Base-by-base conservation (phyloP, 2,329 filamentous ascomycete species). In the Albophoma yamanashiensis region DNA sequence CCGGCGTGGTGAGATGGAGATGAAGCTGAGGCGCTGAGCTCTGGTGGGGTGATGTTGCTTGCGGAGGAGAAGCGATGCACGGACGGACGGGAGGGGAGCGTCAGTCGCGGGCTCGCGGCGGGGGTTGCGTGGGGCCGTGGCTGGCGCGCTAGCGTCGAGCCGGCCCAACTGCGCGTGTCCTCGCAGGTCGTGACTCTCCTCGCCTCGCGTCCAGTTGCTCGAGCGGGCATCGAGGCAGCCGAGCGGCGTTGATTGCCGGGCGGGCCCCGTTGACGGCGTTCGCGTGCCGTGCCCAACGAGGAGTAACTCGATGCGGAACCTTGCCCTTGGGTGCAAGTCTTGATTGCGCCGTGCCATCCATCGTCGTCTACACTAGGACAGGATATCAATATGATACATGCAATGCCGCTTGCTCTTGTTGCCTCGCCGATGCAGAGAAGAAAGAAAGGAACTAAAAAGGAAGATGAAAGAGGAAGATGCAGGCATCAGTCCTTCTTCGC, bases 401-500 rank as follows among this genome's bases (percentile, higher is more conserved):
- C 27, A 20, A 5, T 17, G 34, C 20, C 22, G 56, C 56, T 43
- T 36, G 34, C 39, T 57, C 56, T n/a, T 52, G 27, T 34, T 34
- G 22, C 47, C 27, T 52, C 47, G 14, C 45, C n/a, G 27, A 31
- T 31, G 27, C 27, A 31, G 27, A 31, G n/a, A n/a, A n/a, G n/a
- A n/a, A n/a, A n/a, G n/a, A n/a, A n/a, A n/a, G n/a, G n/a, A n/a
- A n/a, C n/a, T n/a, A n/a, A n/a, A n/a, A n/a, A n/a, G n/a, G n/a
- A n/a, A n/a, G n/a, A n/a, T n/a, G n/a, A n/a, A n/a, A n/a, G n/a
- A n/a, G n/a, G n/a, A n/a, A n/a, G n/a, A n/a, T n/a, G n/a, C n/a
- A n/a, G 6, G 5, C 3, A 2, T 52, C 47, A 52, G 17, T 34
- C 47, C 53, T 67, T 62, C 31, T 68, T 64, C 61, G 69, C 66